Evolutionary conservation across 345 rosid genomes (phyloP).

Genomic region (Pelargonium nanum): DNA sequence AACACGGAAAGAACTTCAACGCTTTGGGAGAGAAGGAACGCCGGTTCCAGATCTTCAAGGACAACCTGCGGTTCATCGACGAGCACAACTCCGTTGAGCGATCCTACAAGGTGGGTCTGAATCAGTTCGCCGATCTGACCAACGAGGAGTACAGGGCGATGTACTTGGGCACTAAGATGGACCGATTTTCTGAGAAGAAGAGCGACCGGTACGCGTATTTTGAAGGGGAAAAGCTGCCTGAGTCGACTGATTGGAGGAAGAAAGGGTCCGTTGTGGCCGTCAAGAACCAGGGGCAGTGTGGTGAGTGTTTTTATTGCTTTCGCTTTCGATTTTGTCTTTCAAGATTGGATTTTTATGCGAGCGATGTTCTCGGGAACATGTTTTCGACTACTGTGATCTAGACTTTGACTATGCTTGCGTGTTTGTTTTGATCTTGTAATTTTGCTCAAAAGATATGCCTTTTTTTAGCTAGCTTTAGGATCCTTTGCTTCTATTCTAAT

Average conservation of each 20-base stretch:
- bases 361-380: neutral
- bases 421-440: no score
- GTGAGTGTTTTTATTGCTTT: slow-evolving; percentile 27
- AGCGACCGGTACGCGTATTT: slow-evolving; percentile 42
- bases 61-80: slow-evolving; percentile 73
- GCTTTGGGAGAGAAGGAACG: slow-evolving; percentile 57
- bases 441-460: no score
- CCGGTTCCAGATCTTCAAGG: slow-evolving; percentile 77
- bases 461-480: no score
- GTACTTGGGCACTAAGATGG: slow-evolving; percentile 42
- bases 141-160: slow-evolving; percentile 78
- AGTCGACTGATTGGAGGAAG: slow-evolving; percentile 70
- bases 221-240: slow-evolving; percentile 56
- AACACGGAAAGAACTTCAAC: slow-evolving; percentile 60
- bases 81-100: slow-evolving; percentile 54
- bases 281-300: slow-evolving; percentile 83
- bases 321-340: neutral
- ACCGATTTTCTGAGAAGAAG: slow-evolving; percentile 17
- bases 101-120: slow-evolving; percentile 57
- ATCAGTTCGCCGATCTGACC: slow-evolving; percentile 79
- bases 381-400: no score
- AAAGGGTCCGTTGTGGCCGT: slow-evolving; percentile 61
- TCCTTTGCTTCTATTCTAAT: no score
- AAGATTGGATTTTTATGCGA: neutral
- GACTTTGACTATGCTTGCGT: no score